Conservation (phyloP, 176 grass and related monocot species). For the Cenchrus fungigraminus region DNA sequence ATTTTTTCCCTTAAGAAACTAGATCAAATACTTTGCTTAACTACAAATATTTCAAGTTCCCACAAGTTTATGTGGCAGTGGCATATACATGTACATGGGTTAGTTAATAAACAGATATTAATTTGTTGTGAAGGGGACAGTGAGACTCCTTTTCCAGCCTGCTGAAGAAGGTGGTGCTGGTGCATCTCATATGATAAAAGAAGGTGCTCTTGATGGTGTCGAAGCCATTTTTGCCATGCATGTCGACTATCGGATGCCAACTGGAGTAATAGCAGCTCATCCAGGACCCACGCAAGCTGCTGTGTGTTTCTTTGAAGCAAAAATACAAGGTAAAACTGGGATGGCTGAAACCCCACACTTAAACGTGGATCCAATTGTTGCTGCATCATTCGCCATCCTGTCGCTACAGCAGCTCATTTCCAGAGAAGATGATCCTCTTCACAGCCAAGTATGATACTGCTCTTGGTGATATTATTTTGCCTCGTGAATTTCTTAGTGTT, state of each 20-base stretch:
- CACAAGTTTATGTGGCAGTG: not conserved
- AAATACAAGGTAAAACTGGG: conserved; percentile 86
- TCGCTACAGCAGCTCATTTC: conserved; percentile 78
- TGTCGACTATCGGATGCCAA: conserved; percentile 57
- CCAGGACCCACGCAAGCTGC: conserved; percentile 81
- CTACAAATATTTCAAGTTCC: not conserved
- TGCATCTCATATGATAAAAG: conserved; percentile 85
- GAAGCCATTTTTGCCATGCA: conserved; percentile 91
- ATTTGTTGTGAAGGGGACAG: conserved; percentile 70
- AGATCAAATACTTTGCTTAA: not conserved
- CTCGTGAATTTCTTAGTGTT: not conserved
- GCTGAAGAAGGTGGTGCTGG: conserved; percentile 95
- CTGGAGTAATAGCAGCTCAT: conserved; percentile 56
- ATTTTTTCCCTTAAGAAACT: not conserved
- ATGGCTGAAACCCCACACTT: conserved; percentile 83
- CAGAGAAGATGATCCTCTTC: conserved; percentile 87
- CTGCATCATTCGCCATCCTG: conserved; percentile 68
- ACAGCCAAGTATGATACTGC: conserved; percentile 71
- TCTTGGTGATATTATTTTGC: conserved; percentile 3
- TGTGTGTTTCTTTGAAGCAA: conserved; percentile 71
- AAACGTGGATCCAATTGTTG: conserved; percentile 70
- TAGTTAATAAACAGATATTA: not conserved
- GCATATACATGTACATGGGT: not conserved
- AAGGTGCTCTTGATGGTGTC: conserved; percentile 66
- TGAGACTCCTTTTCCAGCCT: conserved; percentile 92